Evolutionary conservation across 2,329 filamentous ascomycete species (phyloP).

Genomic region (Biscogniauxia sp.): DNA sequence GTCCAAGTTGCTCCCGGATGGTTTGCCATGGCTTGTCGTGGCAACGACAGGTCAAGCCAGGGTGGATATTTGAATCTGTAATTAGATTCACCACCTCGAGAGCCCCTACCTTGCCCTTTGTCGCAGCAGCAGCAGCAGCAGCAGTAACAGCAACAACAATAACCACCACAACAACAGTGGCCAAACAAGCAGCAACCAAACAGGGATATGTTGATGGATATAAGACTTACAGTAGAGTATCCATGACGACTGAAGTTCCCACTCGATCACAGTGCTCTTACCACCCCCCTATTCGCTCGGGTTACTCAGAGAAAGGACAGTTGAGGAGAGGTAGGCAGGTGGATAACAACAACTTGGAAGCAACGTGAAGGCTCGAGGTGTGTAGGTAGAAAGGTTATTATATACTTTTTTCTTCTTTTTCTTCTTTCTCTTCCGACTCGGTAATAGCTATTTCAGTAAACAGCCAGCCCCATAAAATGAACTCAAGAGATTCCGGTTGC

Average conservation of each 20-base stretch:
- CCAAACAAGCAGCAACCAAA: not conserved
- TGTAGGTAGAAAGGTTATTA: not conserved
- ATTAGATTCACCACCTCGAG: not conserved
- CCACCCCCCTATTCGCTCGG: constrained; percentile 1
- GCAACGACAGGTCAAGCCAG: not conserved
- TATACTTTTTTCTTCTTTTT: constrained; percentile 1
- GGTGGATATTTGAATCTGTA: not conserved
- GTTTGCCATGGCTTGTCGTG: too few relatives aligned
- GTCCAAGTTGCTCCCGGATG: too few relatives aligned
- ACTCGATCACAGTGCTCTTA: not conserved
- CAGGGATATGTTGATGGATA: constrained; percentile 3
- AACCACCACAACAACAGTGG: too few relatives aligned
- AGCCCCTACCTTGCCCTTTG: not conserved
- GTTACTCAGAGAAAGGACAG: not conserved
- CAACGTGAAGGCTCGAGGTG: not conserved
- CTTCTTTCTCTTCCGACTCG: not conserved
- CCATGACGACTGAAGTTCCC: constrained; percentile 42
- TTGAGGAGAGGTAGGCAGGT: not conserved
- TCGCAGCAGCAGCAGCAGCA: too few relatives aligned
- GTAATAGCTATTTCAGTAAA: not conserved
- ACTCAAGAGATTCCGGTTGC: not conserved
- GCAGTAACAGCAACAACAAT: too few relatives aligned
- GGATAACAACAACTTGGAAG: not conserved
- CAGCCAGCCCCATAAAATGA: not conserved
- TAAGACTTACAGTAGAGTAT: constrained; percentile 58